These are phyloP conservation scores for Patellifolia procumbens DNA, from an alignment of 179 eudicot genomes.

Conservation along the genomic window DNA sequence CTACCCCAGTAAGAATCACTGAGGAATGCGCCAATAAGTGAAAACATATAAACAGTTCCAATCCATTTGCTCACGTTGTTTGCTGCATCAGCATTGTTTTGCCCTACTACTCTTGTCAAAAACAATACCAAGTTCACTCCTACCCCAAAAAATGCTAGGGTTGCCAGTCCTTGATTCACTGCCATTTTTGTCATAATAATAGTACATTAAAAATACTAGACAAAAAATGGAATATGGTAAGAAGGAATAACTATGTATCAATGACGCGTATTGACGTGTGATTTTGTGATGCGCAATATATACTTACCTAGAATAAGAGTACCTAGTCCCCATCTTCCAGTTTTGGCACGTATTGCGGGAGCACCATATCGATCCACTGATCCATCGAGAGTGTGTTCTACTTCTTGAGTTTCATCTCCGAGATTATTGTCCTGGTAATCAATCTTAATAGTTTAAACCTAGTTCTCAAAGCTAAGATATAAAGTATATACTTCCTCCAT, in stretches of 20 bases:
- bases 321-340: conserved; percentile 37
- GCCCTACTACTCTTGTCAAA: conserved; percentile 47
- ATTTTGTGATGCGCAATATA: background rate
- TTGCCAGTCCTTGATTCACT: conserved; percentile 42
- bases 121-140: conserved; percentile 53
- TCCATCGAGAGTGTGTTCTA: conserved; percentile 36
- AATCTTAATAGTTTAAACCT: background rate
- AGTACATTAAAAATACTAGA: background rate
- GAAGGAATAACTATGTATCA: background rate
- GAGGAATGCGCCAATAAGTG: conserved; percentile 50
- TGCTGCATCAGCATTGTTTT: conserved; percentile 49
- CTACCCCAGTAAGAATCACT: conserved; percentile 61
- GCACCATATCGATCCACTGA: conserved; percentile 30
- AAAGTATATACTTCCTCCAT: too few relatives aligned
- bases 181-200: background rate
- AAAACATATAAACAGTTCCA: conserved; percentile 51
- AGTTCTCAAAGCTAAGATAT: too few relatives aligned
- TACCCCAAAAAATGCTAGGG: conserved; percentile 48
- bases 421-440: conserved; percentile 5
- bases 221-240: background rate
- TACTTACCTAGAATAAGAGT: conserved; percentile 28
- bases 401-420: conserved; percentile 19
- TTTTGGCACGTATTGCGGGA: conserved; percentile 33
- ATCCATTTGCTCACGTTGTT: conserved; percentile 56
- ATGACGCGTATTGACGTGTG: background rate